A percentile compares a stretch with the other conserved stretches of the same genome.
phyloP scores from a whole-genome alignment of 805 yeast genomes.

The Hemisphaericaspora nanyangensis region DNA sequence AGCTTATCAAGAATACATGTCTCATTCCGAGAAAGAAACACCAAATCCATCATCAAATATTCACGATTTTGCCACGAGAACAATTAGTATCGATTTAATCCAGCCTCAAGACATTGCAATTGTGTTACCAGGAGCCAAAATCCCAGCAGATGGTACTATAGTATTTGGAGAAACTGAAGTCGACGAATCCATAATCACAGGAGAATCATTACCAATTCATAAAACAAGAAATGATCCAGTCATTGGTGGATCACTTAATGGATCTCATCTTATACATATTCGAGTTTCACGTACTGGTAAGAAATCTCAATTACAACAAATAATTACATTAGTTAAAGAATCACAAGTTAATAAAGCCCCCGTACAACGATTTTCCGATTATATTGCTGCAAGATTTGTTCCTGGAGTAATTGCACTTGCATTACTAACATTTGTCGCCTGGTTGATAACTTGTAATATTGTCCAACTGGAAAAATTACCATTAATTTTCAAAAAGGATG shows the following conservation, averaged over 20 bases:
- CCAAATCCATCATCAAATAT: conserved; percentile 9
- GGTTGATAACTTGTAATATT: conserved; percentile 32
- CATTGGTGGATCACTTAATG: conserved; percentile 90
- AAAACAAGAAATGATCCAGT: conserved; percentile 61
- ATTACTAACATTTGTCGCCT: conserved; percentile 51
- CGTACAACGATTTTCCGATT: conserved; percentile 84
- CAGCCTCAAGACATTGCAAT: conserved; percentile 76
- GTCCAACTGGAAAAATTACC: conserved; percentile 35
- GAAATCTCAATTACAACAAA: conserved; percentile 81
- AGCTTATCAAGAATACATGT: conserved; percentile 17
- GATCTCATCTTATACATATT: conserved; percentile 66
- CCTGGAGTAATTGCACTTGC: conserved; percentile 67
- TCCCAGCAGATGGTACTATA: conserved; percentile 90
- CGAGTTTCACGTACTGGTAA: conserved; percentile 71
- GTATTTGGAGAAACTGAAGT: conserved; percentile 75
- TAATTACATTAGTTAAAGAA: conserved; percentile 78
- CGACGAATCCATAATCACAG: conserved; percentile 88
- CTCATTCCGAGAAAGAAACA: conserved; percentile 2
- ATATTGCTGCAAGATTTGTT: conserved; percentile 80
- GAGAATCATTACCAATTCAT: conserved; percentile 77
- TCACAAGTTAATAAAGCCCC: conserved; percentile 91
- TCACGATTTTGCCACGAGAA: conserved; percentile 35
- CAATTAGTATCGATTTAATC: conserved; percentile 69
- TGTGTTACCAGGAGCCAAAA: conserved; percentile 78
- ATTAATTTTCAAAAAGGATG: conserved; percentile 39